Evolutionary conservation across 106 monocot species (phyloP).

Genomic region (Vanilla planifolia): DNA sequence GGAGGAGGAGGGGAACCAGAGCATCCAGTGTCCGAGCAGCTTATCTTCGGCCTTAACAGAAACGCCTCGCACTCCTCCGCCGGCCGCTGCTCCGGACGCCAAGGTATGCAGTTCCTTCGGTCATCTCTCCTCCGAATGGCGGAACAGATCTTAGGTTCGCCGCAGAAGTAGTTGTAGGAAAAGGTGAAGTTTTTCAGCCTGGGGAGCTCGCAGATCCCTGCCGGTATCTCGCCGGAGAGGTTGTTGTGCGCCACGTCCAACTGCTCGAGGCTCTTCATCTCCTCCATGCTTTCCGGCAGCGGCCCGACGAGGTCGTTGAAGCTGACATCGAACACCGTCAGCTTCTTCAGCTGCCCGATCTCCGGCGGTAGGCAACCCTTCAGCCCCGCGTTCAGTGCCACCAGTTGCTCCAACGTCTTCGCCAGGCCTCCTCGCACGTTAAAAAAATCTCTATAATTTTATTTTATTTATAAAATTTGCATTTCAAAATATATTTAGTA

Average conservation of each 20-base stretch:
- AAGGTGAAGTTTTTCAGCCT: slow-evolving; percentile 40
- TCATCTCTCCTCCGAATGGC: slow-evolving; percentile 18
- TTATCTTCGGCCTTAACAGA: slow-evolving; percentile 19
- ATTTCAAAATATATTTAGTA: too few species aligned
- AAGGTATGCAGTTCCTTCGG: slow-evolving; percentile 30
- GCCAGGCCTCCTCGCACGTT: too few species aligned
- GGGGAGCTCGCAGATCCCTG: slow-evolving; percentile 8
- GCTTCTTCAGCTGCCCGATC: slow-evolving; percentile 21
- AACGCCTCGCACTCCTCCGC: slow-evolving; percentile 26
- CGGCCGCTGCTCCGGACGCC: slow-evolving; percentile 27
- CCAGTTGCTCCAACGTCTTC: slow-evolving; percentile 21
- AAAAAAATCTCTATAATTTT: too few species aligned
- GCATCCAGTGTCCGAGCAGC: too few species aligned
- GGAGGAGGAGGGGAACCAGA: slow-evolving; percentile 11
- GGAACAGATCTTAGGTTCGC: slow-evolving; percentile 28
- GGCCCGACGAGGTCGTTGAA: slow-evolving; percentile 24
- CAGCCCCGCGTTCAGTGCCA: slow-evolving; percentile 19
- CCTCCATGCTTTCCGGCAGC: slow-evolving; percentile 7
- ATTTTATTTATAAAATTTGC: too few species aligned
- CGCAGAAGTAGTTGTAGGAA: slow-evolving; percentile 44
- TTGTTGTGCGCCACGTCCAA: slow-evolving; percentile 17
- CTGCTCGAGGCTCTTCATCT: slow-evolving; percentile 19
- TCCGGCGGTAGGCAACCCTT: slow-evolving; percentile 24
- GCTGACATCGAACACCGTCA: slow-evolving; percentile 36
- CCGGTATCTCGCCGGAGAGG: slow-evolving; percentile 14